Conservation (phyloP, 805 yeast genomes). For the Wickerhamiella sergipiensis region DNA sequence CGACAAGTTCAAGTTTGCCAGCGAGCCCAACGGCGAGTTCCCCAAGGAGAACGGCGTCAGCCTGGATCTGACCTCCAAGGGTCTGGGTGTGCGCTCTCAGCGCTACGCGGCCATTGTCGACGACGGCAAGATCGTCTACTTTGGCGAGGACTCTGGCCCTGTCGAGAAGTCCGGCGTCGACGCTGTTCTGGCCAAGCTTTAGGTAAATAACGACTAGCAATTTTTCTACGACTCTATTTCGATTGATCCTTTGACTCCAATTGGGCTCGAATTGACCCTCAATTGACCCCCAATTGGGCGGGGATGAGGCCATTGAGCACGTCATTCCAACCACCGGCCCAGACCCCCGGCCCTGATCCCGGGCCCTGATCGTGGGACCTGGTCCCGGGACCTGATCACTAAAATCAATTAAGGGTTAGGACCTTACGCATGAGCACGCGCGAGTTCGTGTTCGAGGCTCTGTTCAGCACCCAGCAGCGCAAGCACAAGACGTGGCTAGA, state of each 20-base stretch:
- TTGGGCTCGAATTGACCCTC: too few species aligned
- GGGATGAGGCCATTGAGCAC: too few species aligned
- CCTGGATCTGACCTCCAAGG: constrained; percentile 39
- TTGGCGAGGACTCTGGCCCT: constrained; percentile 30
- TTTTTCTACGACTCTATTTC: too few species aligned
- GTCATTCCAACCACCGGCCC: too few species aligned
- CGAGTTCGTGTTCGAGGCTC: background rate
- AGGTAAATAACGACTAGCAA: too few species aligned
- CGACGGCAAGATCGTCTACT: constrained; percentile 39
- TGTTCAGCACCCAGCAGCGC: constrained; percentile 1
- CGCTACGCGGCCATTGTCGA: constrained; percentile 65
- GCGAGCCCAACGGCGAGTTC: constrained; percentile 52
- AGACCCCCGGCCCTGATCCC: too few species aligned
- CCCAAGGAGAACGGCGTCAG: constrained; percentile 46
- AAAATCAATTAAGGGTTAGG: background rate
- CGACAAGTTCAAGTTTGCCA: constrained; percentile 37
- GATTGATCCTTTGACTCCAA: too few species aligned
- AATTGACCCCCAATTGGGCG: too few species aligned
- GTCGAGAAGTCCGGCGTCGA: constrained; percentile 35
- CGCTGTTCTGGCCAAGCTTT: constrained; percentile 28
- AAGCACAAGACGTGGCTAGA: constrained; percentile 7
- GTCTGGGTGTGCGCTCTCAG: constrained; percentile 44
- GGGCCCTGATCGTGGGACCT: too few species aligned
- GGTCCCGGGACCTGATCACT: too few species aligned
- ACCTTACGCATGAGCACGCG: background rate